These are phyloP conservation scores for Colletotrichum destructivum DNA, from an alignment of 2,329 filamentous ascomycete genomes.

Conservation along the genomic window DNA sequence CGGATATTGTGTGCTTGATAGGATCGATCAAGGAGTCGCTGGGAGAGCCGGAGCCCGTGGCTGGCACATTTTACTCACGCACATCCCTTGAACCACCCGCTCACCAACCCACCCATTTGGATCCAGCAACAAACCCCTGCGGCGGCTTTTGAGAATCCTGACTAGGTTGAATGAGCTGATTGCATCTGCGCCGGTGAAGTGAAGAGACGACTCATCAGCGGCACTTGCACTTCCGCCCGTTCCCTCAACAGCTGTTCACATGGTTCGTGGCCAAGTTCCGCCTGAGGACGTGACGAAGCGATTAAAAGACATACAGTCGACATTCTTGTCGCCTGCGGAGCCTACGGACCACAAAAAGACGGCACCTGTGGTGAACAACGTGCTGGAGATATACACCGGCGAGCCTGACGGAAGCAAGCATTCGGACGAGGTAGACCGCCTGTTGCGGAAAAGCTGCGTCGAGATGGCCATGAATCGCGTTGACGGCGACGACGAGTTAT, in stretches of 20 bases:
- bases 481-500: constrained; percentile 59
- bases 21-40: neutral
- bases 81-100: neutral
- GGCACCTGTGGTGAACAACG: neutral
- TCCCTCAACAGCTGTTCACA: neutral
- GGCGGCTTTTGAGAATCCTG: neutral
- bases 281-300: constrained; percentile 17
- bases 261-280: constrained; percentile 12
- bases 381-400: neutral
- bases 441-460: constrained; percentile 50
- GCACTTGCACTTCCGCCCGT: neutral
- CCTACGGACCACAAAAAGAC: neutral
- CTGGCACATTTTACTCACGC: neutral
- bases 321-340: neutral
- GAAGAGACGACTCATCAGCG: neutral
- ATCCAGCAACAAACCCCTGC: neutral
- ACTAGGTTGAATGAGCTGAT: neutral
- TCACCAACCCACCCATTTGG: neutral
- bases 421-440: constrained; percentile 10
- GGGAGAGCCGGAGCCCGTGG: neutral
- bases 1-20: neutral
- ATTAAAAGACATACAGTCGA: constrained; percentile 16
- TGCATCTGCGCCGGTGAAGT: neutral
- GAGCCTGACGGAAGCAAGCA: constrained; percentile 1
- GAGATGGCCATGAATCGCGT: constrained; percentile 61